Evolutionary conservation across 331 rosid genomes (phyloP), one percentile per base, ranked within the genome.

Genomic region (Phaseolus coccineus): DNA sequence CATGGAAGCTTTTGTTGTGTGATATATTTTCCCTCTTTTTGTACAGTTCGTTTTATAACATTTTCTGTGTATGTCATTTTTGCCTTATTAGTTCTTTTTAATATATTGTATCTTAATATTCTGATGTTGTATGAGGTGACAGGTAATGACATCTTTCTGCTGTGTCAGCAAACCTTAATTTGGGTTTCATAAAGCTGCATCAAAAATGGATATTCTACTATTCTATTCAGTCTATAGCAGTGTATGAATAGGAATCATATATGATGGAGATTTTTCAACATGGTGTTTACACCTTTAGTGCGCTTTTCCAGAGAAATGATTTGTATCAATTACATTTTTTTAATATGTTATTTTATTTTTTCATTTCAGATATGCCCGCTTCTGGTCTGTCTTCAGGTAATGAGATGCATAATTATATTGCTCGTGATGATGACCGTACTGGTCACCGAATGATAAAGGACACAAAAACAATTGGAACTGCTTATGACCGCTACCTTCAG

Each of bases 401-500:
- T 78, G 97, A 90, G 81, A 87, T 88, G 89, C 90, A 84, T 63
- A 81, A 73, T 74, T 87, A 93, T 86, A 73, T 88, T 59, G 76
- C 85, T 55, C 87, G 81, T 0, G 88, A 85, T 62, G 89, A 89
- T 78, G 94, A 93, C 69, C 82, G 62, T 58, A 80, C 87, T 77
- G 88, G 86, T 72, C 89, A 71, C 59, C 84, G 77, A 86, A 25
- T 77, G 39, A 46, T 88, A 35, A 90, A 84, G 82, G 92, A 91
- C 78, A 85, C 94, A 40, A 74, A 85, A 74, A 46, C 93, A 53
- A 83, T 91, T 67, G 97, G 93, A 71, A 88, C 97, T 48, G 97
- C 97, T 6, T 93, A 91, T 84, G 98, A 93, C 50, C 93, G 90
- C 71, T 93, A 91, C 88, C 98, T 93, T 83, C 98, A 90, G 83